phyloP scores from a whole-genome alignment of 1,139 yeast genomes.

The Blastobotrys aristatus region DNA sequence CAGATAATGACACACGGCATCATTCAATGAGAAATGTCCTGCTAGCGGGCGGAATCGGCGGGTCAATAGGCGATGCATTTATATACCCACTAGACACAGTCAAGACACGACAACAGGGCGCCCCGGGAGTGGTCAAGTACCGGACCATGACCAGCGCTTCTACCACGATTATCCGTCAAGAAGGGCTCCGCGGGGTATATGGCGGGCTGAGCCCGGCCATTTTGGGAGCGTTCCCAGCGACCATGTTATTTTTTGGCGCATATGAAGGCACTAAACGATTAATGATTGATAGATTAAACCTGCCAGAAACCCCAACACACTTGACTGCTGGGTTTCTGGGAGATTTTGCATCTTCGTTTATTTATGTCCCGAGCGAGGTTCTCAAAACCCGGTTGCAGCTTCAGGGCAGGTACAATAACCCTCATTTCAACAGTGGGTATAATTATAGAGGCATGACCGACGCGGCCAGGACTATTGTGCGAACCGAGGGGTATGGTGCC shows the following conservation, averaged over 20 bases:
- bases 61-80: conserved; percentile 82
- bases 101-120: conserved; percentile 94
- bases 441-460: conserved; percentile 65
- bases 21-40: conserved; percentile 21
- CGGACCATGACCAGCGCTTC: conserved; percentile 66
- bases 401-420: conserved; percentile 83
- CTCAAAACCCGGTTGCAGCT: conserved; percentile 85
- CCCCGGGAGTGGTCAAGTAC: conserved; percentile 64
- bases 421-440: conserved; percentile 74
- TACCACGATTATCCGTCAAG: conserved; percentile 64
- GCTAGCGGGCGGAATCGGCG: conserved; percentile 89
- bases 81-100: conserved; percentile 98
- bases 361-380: conserved; percentile 97
- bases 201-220: conserved; percentile 92
- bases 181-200: conserved; percentile 83
- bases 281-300: conserved; percentile 54
- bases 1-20: not conserved
- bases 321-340: conserved; percentile 85
- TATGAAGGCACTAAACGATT: conserved; percentile 76
- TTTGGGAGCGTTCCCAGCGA: conserved; percentile 81
- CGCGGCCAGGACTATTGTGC: conserved; percentile 61
- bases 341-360: conserved; percentile 83
- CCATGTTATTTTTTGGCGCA: conserved; percentile 86
- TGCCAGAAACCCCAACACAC: conserved; percentile 77
- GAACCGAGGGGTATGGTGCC: conserved; percentile 68